A percentile compares a stretch with the other conserved stretches of the same genome.
Evolutionary conservation across 495 filamentous ascomycete genomes (phyloP).

Genomic region (Cryomyces minteri): DNA sequence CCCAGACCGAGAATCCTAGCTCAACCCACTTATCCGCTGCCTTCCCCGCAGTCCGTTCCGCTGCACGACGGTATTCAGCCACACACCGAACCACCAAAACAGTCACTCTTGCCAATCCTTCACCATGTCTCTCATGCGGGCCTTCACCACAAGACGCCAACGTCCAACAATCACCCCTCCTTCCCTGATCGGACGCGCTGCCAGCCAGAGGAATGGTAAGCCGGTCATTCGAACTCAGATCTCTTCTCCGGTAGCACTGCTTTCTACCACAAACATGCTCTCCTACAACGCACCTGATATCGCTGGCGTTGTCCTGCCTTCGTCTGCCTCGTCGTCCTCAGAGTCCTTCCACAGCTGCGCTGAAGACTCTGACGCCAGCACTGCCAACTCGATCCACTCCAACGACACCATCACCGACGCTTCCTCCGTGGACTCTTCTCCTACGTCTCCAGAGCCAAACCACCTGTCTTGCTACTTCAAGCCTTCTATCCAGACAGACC

Average conservation of each 20-base stretch:
- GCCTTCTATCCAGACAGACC: slow-evolving; percentile 18
- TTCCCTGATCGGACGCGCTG: slow-evolving; percentile 6
- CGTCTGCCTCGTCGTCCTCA: slow-evolving; percentile 34
- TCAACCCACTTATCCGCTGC: too few species aligned
- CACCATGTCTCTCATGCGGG: slow-evolving; percentile 9
- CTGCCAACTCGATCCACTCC: slow-evolving; percentile 25
- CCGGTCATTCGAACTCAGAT: slow-evolving; percentile 36
- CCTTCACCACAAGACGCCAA: slow-evolving; percentile 9
- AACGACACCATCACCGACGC: slow-evolving; percentile 53
- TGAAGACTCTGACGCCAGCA: slow-evolving; percentile 10
- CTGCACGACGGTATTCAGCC: too few species aligned
- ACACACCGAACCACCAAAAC: too few species aligned
- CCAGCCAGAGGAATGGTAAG: slow-evolving; percentile 21
- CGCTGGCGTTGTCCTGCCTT: slow-evolving; percentile 19
- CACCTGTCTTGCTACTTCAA: slow-evolving; percentile 71
- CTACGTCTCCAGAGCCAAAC: slow-evolving; percentile 45
- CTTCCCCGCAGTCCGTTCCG: too few species aligned
- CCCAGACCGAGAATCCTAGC: too few species aligned
- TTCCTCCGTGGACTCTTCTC: slow-evolving; percentile 41
- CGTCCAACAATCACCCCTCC: slow-evolving; percentile 7
- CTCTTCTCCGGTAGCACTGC: slow-evolving; percentile 65
- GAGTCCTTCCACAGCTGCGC: slow-evolving; percentile 30
- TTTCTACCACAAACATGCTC: slow-evolving; percentile 92
- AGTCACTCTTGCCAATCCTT: too few species aligned
- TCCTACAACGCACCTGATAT: slow-evolving; percentile 77